Evolutionary conservation across 208 protist genomes (phyloP).

Genomic region (Trypanosoma cruzi): DNA sequence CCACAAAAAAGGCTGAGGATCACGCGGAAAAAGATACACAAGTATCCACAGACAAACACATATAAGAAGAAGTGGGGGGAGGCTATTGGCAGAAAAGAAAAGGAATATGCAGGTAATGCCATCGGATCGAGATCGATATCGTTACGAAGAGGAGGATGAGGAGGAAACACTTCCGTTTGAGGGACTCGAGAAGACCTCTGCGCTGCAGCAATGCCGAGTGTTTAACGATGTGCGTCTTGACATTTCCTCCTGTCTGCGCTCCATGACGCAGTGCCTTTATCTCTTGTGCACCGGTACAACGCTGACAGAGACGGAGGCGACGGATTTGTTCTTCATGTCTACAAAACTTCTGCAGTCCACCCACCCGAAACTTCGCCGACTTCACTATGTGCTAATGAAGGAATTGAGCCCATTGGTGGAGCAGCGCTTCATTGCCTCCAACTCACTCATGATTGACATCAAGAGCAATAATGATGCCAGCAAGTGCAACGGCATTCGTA

Average conservation of each 20-base stretch:
- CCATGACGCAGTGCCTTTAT: constrained; percentile 97
- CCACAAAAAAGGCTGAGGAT: too few species aligned
- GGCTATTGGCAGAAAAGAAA: background rate
- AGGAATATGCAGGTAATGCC: constrained; percentile 1
- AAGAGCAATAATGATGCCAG: constrained; percentile 93
- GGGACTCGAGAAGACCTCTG: constrained; percentile 92
- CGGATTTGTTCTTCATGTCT: constrained; percentile 98
- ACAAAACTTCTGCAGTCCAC: constrained; percentile 98
- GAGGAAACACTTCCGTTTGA: constrained; percentile 90
- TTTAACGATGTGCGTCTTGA: constrained; percentile 95
- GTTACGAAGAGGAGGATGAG: constrained; percentile 81
- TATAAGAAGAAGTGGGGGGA: background rate
- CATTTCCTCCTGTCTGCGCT: constrained; percentile 75
- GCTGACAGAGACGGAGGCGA: constrained; percentile 95
- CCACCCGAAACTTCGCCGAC: constrained; percentile 94
- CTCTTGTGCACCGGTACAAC: constrained; percentile 93
- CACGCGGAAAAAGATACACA: too few species aligned
- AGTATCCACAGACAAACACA: constrained; percentile 6
- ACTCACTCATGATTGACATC: constrained; percentile 98
- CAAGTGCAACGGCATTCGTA: constrained; percentile 94
- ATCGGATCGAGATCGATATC: constrained; percentile 28
- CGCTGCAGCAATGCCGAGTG: constrained; percentile 96
- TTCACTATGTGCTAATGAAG: constrained; percentile 98
- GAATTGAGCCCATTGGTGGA: constrained; percentile 94
- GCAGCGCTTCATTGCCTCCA: constrained; percentile 97